These are phyloP conservation scores for Apiospora kogelbergensis DNA, from an alignment of 2,329 filamentous ascomycete genomes.

Conservation along the genomic window DNA sequence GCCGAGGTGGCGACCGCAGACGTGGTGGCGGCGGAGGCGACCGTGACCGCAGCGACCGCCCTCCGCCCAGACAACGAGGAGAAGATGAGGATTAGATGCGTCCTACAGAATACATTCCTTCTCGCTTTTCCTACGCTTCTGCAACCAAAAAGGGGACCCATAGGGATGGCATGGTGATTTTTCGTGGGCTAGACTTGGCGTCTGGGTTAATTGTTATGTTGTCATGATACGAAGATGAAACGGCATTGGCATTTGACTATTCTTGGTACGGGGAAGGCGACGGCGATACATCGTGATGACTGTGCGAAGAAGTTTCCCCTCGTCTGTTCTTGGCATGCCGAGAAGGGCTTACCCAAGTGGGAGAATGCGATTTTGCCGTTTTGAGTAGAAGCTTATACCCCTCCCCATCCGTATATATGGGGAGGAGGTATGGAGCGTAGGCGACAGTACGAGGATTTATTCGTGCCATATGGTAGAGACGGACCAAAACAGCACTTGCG, in stretches of 20 bases:
- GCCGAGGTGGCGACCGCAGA: constrained; percentile 32
- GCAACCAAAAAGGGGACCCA: not conserved
- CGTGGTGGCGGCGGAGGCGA: constrained; percentile 24
- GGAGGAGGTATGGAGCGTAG: not conserved
- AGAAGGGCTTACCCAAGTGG: not conserved
- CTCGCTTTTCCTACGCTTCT: constrained; percentile 10
- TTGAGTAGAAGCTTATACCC: constrained; percentile 1
- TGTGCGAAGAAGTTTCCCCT: not conserved
- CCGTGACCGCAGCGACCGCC: constrained; percentile 29
- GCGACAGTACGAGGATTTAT: not conserved
- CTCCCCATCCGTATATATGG: not conserved
- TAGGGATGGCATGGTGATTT: constrained; percentile 8
- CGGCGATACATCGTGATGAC: not conserved
- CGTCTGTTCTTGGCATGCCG: not conserved
- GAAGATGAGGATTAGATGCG: constrained; percentile 55
- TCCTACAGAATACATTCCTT: constrained; percentile 19
- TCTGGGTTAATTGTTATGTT: constrained; percentile 9
- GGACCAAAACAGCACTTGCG: not conserved
- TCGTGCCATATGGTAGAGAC: not conserved
- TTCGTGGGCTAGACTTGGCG: constrained; percentile 8
- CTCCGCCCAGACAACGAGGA: constrained; percentile 45
- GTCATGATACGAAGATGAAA: constrained; percentile 9
- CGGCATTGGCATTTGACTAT: constrained; percentile 5
- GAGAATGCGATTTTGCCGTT: constrained; percentile 1
- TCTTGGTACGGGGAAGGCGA: constrained; percentile 1